Conservation (phyloP, 495 filamentous ascomycete species). For the Penicillium coprophilum region DNA sequence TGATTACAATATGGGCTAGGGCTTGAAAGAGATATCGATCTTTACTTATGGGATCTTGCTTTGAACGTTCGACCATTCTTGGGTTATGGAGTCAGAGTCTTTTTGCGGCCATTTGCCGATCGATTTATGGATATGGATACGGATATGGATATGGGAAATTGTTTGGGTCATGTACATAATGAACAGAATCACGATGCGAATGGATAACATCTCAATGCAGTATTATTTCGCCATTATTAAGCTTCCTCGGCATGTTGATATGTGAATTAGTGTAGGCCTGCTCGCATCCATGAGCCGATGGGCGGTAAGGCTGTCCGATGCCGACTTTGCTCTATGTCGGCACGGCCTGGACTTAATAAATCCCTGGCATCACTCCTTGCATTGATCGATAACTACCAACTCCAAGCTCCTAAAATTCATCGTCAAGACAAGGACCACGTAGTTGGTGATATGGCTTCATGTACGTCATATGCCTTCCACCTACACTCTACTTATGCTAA, state of each 20-base stretch:
- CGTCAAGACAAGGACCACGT: neutral
- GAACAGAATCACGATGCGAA: slow-evolving; percentile 6
- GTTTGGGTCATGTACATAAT: slow-evolving; percentile 14
- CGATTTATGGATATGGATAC: slow-evolving; percentile 8
- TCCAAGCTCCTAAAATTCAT: neutral
- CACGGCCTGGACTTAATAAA: neutral
- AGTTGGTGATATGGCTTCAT: neutral
- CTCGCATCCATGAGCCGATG: neutral
- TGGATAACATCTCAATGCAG: neutral
- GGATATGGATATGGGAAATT: slow-evolving; percentile 12
- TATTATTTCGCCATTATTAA: too few species aligned
- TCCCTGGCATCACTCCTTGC: neutral
- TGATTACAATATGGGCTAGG: neutral
- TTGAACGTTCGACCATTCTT: slow-evolving; percentile 7
- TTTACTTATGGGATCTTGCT: neutral
- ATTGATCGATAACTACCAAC: neutral
- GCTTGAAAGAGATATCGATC: neutral
- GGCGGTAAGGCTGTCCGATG: neutral
- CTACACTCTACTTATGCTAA: neutral
- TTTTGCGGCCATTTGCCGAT: neutral
- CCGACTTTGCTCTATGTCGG: neutral
- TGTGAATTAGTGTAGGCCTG: too few species aligned
- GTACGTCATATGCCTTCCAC: neutral
- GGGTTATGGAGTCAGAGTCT: slow-evolving; percentile 10
- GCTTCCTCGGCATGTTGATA: too few species aligned